Evolutionary conservation across 1,139 yeast genomes (phyloP), one percentile per base, ranked within the genome.

Genomic region (Geotrichum australiense): DNA sequence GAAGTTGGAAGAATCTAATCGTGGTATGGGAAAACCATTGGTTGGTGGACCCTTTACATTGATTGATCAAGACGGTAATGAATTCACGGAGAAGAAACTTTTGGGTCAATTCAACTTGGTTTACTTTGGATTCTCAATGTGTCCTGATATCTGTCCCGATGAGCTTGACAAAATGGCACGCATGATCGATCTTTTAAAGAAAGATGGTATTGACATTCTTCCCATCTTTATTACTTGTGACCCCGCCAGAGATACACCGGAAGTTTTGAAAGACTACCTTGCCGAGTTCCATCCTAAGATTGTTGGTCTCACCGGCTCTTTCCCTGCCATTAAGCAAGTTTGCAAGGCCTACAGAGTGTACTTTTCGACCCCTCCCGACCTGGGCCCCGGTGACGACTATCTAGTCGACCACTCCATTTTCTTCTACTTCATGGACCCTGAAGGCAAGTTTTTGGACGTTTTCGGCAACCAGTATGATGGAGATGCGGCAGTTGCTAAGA

Each of bases 141-240:
- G 98, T 65, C 98, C 98, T 5, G 98, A 91, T 63, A 87, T 91
- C 41, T 91, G 98, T 63, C 98, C 98, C 7, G 97, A 91, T 59
- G 98, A 91, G 62, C 73, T 91, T 50, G 98, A 91, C 59, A 86
- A 89, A 58, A 71, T 91, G 61, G 85, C 94, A 2, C 72, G 76
- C 25, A 84, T 93, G 74, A 65, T 91, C 51, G 74, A 78, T 41
- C 74, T 70, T 27, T 52, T 56, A 31, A 75, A 80, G 53, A 72
- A 75, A 50, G 71, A 77, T 41, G 69, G 70, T 24, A 69, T 76
- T 37, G 58, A 50, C 35, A 46, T 47, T 30, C 44, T 47, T 40
- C 94, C 97, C 0, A 65, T 91, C 20, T 91, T 91, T 62, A 81
- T 91, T 51, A 87, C 97, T 7, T 91, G 98, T 65, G 98, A 91